Evolutionary conservation across 2,329 filamentous ascomycete species (phyloP), one percentile per base, ranked within the genome.

Genomic region (Penicillium expansum): DNA sequence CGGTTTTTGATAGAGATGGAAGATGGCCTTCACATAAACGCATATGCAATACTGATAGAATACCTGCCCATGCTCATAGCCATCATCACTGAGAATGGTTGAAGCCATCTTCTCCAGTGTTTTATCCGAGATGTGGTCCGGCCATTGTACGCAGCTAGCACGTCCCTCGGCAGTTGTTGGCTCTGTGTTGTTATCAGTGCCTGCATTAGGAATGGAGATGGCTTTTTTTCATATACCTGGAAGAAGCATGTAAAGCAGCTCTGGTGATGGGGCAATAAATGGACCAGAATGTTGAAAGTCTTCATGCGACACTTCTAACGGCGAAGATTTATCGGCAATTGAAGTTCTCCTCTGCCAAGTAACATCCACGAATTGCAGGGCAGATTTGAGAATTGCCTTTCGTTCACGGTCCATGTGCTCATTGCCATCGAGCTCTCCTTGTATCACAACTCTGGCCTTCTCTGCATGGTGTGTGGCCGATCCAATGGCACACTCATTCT

Each of bases 211-310:
- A 5, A 29, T 5, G 3, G 22, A 48, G 1, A 37, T 13, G 2
- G 4, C 2, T 18, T 38, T 11, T 7, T 38, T 11, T 10, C 22
- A 54, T 53, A 53, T 53, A 53, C 61, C 59, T 58, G 44, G 42
- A 39, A 69, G 59, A 11, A 69, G 63, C 67, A 69, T 69, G 9
- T 63, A 66, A 7, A 67, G 24, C 10, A 68, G 30, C 50, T 69
- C 66, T n/a, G 56, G 48, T 3, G 65, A 55, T 9, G 67, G 67
- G n/a, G 56, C 27, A 24, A 55, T 52, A 6, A 61, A 52, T n/a
- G 51, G 37, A 18, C 50, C 33, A 22, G 7, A 24, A 37, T 53
- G 45, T 44, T 41, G 16, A 20, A 58, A 53, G n/a, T 48, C 56
- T 14, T 47, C 57, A 14, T 38, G 20, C 1, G 32, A 29, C 22